Evolutionary conservation across 23 red algal genomes (phyloP).

Genomic region (Gracilaria domingensis): DNA sequence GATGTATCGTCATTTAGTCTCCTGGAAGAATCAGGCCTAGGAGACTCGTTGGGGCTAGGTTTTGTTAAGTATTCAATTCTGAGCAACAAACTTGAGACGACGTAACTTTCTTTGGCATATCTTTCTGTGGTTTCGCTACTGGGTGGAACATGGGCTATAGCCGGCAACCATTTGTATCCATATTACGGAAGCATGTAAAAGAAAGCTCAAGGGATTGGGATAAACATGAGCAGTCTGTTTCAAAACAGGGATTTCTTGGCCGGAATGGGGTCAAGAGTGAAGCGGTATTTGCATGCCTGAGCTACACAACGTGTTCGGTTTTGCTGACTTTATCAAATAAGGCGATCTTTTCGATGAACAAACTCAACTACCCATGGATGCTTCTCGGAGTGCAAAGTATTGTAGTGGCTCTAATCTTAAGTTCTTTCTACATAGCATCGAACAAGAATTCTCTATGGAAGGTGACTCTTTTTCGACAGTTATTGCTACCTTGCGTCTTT

Average conservation of each 20-base stretch:
- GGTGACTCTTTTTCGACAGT: constrained; percentile 44
- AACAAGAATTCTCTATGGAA: constrained; percentile 4
- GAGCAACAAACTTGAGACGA: neutral
- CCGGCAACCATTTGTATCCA: constrained; percentile 7
- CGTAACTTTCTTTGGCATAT: neutral
- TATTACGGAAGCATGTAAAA: constrained; percentile 16
- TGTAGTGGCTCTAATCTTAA: constrained; percentile 34
- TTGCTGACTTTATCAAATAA: constrained; percentile 81
- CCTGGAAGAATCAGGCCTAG: neutral
- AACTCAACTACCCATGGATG: constrained; percentile 80
- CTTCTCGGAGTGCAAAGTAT: constrained; percentile 70
- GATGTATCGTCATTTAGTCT: neutral
- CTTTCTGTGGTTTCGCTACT: neutral
- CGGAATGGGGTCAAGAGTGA: neutral
- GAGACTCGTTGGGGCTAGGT: neutral
- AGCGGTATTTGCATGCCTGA: constrained; percentile 53
- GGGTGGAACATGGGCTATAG: neutral
- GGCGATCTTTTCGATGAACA: constrained; percentile 77
- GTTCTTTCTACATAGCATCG: neutral
- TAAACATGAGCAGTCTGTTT: neutral
- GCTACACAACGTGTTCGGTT: constrained; percentile 49
- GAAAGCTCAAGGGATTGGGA: constrained; percentile 12
- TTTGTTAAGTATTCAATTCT: neutral
- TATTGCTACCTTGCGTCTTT: constrained; percentile 76
- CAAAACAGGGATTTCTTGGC: neutral